phyloP scores from a whole-genome alignment of 202 grass and related monocot genomes.

The Elaeis oleifera region DNA sequence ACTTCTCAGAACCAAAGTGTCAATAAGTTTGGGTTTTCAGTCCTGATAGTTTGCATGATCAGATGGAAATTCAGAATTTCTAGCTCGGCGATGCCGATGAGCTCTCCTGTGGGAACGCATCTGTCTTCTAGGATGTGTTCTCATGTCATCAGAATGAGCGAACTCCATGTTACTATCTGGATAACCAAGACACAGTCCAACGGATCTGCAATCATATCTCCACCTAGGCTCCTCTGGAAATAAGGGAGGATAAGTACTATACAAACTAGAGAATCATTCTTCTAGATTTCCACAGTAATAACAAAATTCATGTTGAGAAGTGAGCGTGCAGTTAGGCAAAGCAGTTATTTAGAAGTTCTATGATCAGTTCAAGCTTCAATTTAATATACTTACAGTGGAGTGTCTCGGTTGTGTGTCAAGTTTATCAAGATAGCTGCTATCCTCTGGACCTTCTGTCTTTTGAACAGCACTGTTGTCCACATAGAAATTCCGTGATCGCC shows the following conservation, averaged over 20 bases:
- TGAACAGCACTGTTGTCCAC: constrained; percentile 26
- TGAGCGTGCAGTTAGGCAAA: neutral
- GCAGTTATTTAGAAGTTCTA: neutral
- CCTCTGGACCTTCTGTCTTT: constrained; percentile 29
- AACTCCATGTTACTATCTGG: constrained; percentile 20
- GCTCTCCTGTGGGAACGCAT: constrained; percentile 25
- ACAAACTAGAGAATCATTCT: neutral
- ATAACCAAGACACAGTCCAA: constrained; percentile 34
- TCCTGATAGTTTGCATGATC: too few relatives aligned
- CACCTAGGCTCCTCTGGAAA: constrained; percentile 30
- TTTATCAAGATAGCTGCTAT: constrained; percentile 2
- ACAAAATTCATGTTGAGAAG: neutral
- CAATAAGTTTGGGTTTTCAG: too few relatives aligned
- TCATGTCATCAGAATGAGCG: constrained; percentile 4
- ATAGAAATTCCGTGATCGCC: constrained; percentile 35
- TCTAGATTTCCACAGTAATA: neutral
- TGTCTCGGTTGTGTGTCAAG: neutral
- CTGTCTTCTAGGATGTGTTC: constrained; percentile 11
- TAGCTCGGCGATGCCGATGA: constrained; percentile 20
- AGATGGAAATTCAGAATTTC: neutral
- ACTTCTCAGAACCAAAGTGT: too few relatives aligned
- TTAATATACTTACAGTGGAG: constrained; percentile 8
- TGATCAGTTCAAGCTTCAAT: constrained; percentile 1
- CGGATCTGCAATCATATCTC: constrained; percentile 39
- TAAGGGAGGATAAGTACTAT: neutral